Conservation (phyloP, 306 rosid species). For the Cucumis hystrix region DNA sequence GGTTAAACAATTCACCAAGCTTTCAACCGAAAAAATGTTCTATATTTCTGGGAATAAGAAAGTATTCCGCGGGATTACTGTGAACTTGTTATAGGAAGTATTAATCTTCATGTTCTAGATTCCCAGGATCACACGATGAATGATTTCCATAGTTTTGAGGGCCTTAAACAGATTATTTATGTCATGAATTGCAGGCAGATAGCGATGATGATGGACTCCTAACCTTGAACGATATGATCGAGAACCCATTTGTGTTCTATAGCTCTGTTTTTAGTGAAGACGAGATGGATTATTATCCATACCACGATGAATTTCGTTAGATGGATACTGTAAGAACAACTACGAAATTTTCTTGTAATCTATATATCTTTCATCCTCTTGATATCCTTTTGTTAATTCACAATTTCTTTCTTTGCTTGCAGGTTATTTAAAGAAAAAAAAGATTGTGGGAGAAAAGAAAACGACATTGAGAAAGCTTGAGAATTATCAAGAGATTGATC, state of each 20-base stretch:
- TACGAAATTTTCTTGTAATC: neutral
- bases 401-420: neutral
- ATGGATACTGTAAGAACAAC: neutral
- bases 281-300: constrained; percentile 12
- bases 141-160: neutral
- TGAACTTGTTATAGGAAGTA: too few relatives aligned
- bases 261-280: constrained; percentile 71
- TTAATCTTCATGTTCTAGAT: neutral
- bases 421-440: neutral
- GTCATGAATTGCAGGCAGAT: constrained; percentile 58
- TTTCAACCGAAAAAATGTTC: neutral
- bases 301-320: constrained; percentile 85
- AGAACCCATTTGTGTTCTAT: constrained; percentile 81
- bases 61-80: neutral
- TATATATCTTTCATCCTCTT: neutral
- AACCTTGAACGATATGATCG: constrained; percentile 72
- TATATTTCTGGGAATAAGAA: neutral
- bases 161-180: neutral
- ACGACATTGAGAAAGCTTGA: neutral
- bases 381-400: neutral
- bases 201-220: constrained; percentile 68
- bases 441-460: neutral
- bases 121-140: neutral
- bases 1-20: neutral
- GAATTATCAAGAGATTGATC: neutral